Conservation (phyloP, 371 early-diverging fungal species). For the Mucor piriformis region DNA sequence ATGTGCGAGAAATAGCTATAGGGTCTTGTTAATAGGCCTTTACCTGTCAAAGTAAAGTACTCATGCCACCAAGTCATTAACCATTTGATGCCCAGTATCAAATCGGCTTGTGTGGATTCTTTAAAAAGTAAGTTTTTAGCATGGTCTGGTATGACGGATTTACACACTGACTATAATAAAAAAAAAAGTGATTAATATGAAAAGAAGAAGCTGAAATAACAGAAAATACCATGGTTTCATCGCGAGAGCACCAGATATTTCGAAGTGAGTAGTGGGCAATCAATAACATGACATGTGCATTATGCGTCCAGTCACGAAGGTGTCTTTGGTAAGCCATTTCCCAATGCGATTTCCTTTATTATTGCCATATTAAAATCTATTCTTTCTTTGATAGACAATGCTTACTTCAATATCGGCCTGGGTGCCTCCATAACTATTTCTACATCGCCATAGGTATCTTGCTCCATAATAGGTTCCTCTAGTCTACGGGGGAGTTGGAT, state of each 20-base stretch:
- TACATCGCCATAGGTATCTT: constrained; percentile 34
- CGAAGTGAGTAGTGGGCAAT: constrained; percentile 44
- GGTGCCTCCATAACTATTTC: constrained; percentile 44
- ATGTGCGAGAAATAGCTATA: constrained; percentile 32
- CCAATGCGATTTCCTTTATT: constrained; percentile 31
- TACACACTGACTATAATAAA: constrained; percentile 27
- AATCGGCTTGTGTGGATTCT: constrained; percentile 14
- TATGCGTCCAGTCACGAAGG: constrained; percentile 45
- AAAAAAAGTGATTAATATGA: background rate
- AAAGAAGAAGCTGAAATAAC: background rate
- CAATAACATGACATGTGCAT: constrained; percentile 37
- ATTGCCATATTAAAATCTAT: no score
- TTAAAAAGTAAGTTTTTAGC: constrained; percentile 18
- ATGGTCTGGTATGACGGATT: constrained; percentile 38
- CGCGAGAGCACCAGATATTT: constrained; percentile 42
- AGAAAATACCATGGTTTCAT: constrained; percentile 40
- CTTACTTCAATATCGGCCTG: constrained; percentile 31
- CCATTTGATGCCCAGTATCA: constrained; percentile 40
- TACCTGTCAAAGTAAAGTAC: constrained; percentile 51
- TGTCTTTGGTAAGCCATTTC: constrained; percentile 38
- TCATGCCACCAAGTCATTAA: constrained; percentile 62
- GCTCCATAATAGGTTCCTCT: background rate
- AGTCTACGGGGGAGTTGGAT: constrained; percentile 17
- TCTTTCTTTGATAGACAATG: background rate
- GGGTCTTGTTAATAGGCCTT: constrained; percentile 42